Evolutionary conservation across 2,329 filamentous ascomycete genomes (phyloP).

Genomic region (Emmonsia crescens): DNA sequence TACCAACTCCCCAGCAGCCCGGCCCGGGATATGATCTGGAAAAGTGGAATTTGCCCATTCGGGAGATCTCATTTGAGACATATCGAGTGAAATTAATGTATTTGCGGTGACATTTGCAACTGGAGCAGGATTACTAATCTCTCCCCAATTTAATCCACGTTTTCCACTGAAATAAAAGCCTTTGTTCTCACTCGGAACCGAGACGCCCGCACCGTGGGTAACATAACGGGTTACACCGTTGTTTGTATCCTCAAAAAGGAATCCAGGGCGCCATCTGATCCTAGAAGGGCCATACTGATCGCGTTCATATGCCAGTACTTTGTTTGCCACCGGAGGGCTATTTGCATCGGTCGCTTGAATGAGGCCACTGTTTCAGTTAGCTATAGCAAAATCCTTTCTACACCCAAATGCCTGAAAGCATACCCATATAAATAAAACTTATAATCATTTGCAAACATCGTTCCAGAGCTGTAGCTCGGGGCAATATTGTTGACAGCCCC

Average conservation of each 20-base stretch:
- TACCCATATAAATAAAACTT: slow-evolving; percentile 54
- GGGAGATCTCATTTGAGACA: slow-evolving; percentile 40
- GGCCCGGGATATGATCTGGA: slow-evolving; percentile 38
- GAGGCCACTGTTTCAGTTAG: slow-evolving; percentile 34
- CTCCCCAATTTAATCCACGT: slow-evolving; percentile 40
- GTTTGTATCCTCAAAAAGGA: slow-evolving; percentile 33
- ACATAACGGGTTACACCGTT: slow-evolving; percentile 48
- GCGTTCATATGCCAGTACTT: slow-evolving; percentile 42
- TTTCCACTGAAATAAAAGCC: slow-evolving; percentile 62
- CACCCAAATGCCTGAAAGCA: background rate
- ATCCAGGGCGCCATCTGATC: slow-evolving; percentile 35
- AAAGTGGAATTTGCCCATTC: slow-evolving; percentile 50
- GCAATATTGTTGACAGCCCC: slow-evolving; percentile 41
- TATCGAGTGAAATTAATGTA: slow-evolving; percentile 51
- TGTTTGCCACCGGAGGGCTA: slow-evolving; percentile 32
- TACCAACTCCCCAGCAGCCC: slow-evolving; percentile 55
- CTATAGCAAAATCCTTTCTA: background rate
- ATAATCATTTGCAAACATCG: slow-evolving; percentile 53
- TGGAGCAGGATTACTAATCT: slow-evolving; percentile 33
- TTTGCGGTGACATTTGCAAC: slow-evolving; percentile 38
- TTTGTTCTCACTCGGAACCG: slow-evolving; percentile 57
- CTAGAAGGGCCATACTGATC: slow-evolving; percentile 43
- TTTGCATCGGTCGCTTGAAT: slow-evolving; percentile 26
- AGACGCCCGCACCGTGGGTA: slow-evolving; percentile 53
- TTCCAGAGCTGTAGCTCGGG: slow-evolving; percentile 52